phyloP scores from a whole-genome alignment of 2,329 filamentous ascomycete species.

The Amphichorda felina region DNA sequence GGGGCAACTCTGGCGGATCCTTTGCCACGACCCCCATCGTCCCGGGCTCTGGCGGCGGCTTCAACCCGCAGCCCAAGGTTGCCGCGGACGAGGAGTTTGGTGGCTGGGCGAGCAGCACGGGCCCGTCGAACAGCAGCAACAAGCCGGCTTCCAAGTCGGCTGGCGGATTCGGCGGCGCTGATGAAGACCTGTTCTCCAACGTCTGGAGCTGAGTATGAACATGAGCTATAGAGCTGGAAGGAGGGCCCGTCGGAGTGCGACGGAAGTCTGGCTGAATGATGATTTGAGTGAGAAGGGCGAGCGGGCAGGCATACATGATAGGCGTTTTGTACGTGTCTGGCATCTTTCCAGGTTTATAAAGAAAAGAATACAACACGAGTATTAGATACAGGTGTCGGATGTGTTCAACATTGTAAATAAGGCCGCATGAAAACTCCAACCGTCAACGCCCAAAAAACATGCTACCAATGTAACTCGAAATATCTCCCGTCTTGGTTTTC shows the following conservation, averaged over 20 bases:
- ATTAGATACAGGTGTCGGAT: no score
- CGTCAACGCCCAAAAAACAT: no score
- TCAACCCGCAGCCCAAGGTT: slow-evolving; percentile 49
- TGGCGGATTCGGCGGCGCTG: slow-evolving; percentile 49
- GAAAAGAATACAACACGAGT: neutral
- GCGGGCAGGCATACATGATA: slow-evolving; percentile 4
- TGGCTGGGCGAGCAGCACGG: slow-evolving; percentile 72
- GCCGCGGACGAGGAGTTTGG: slow-evolving; percentile 91
- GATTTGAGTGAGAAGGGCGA: neutral
- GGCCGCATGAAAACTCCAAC: no score
- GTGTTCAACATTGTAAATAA: no score
- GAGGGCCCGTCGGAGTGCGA: no score
- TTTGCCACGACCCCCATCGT: slow-evolving; percentile 49
- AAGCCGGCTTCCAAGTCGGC: slow-evolving; percentile 37
- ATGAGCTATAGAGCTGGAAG: neutral
- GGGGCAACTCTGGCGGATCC: slow-evolving; percentile 34
- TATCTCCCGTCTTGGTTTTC: no score
- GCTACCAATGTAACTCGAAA: no score
- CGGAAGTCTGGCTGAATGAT: no score
- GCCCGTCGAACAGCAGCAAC: slow-evolving; percentile 26
- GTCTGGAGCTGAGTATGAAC: slow-evolving; percentile 62
- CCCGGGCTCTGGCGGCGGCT: slow-evolving; percentile 51
- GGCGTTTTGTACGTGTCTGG: slow-evolving; percentile 3
- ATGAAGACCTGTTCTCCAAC: slow-evolving; percentile 88
- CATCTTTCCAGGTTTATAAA: slow-evolving; percentile 3